Base-by-base conservation (phyloP, 2,329 filamentous ascomycete species). In the Neonectria hederae region DNA sequence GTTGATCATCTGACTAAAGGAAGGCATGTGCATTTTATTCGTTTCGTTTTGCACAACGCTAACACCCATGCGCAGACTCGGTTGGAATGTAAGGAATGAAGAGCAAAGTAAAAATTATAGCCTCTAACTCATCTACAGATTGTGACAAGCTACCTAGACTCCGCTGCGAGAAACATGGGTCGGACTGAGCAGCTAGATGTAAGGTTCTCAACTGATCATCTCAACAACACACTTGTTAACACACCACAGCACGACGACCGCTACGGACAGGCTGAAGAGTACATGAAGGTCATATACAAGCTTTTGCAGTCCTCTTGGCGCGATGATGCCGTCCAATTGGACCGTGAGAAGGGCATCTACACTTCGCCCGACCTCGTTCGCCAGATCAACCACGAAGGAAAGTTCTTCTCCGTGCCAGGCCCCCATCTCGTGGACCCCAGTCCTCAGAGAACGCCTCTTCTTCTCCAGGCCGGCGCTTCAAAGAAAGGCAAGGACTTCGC, bases 91-190 rank as follows among this genome's bases (percentile, higher is more conserved):
- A 63, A 71, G 82, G 54, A n/a, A 1, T 10, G 4, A 4, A 0
- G n/a, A 19, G 1, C 0, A 4, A 22, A 5, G 2, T 65, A 0
- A 38, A 13, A 4, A 4, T 5, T 1, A 2, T 32, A 19, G 57
- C 74, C 0, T 72, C 67, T 71, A 61, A 75, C 87, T 19, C 1
- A 11, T 5, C 32, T 35, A 38, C 49, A 79, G 80, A 88, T 92
- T 57, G 90, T 92, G 0, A 92, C 90, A 0, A 87, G 89, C 54
- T 92, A 92, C 72, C 82, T 92, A 0, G 89, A 92, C 73, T 90
- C 87, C 1, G 90, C 90, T 0, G 90, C 90, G 0, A 83, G 84
- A 11, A 92, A 92, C 72, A 78, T 92, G 52, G 88, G 89, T 2
- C 83, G 84, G 38, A 79, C 82, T 11, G 81, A 87, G 21, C 89